These are phyloP conservation scores for Entophlyctis luteolus DNA, from an alignment of 192 early-diverging fungal species.

Conservation along the genomic window DNA sequence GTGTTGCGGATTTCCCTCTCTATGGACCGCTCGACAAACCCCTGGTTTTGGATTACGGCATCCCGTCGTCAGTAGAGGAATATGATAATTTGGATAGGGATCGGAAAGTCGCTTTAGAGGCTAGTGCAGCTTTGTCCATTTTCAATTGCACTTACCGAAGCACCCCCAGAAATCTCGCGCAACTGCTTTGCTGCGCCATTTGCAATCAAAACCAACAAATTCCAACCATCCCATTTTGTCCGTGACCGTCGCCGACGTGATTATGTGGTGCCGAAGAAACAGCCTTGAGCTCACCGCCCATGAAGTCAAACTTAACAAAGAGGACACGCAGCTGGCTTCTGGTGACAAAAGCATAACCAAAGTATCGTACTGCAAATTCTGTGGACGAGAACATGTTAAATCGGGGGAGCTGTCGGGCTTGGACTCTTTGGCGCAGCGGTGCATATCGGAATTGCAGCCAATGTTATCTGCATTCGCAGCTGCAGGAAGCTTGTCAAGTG, in stretches of 20 bases:
- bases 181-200: neutral
- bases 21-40: no score
- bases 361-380: conserved; percentile 5
- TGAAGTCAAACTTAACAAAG: neutral
- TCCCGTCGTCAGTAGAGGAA: no score
- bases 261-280: neutral
- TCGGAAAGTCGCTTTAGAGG: no score
- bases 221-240: neutral
- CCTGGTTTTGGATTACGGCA: no score
- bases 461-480: neutral
- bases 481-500: neutral
- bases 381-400: neutral
- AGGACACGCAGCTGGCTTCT: neutral
- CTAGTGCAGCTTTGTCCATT: no score
- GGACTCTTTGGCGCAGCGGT: neutral
- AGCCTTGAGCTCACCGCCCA: neutral
- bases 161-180: no score
- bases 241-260: neutral
- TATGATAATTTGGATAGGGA: no score
- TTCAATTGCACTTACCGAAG: no score
- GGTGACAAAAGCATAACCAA: neutral
- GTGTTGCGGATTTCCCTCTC: no score
- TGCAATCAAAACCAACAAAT: neutral
- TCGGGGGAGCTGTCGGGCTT: no score
- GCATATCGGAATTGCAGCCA: conserved; percentile 3